Conservation (phyloP, 352 stramenopile species). For the Phytophthora melonis region DNA sequence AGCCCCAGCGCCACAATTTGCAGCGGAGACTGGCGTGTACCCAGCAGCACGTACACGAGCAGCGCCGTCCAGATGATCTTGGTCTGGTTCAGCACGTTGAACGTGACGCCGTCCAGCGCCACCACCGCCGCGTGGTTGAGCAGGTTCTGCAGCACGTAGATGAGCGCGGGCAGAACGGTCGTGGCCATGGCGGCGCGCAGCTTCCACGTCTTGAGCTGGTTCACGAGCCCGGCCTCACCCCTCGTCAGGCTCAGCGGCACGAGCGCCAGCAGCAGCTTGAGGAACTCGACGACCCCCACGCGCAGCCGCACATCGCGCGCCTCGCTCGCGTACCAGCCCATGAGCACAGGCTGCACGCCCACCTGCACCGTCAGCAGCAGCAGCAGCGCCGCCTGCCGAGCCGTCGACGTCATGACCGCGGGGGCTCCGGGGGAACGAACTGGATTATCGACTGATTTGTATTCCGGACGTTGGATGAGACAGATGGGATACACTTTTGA, state of each 20-base stretch:
- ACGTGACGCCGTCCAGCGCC: constrained; percentile 81
- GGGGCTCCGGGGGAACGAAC: neutral
- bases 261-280: constrained; percentile 78
- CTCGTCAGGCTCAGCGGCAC: constrained; percentile 64
- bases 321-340: constrained; percentile 75
- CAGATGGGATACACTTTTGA: neutral
- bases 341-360: constrained; percentile 80
- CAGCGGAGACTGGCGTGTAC: constrained; percentile 70
- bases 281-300: constrained; percentile 77
- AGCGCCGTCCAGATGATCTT: constrained; percentile 91
- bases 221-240: constrained; percentile 38
- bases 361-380: constrained; percentile 77
- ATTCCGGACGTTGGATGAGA: neutral
- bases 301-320: constrained; percentile 70
- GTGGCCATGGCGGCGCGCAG: constrained; percentile 65
- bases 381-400: constrained; percentile 69
- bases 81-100: constrained; percentile 90
- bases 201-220: constrained; percentile 76
- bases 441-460: neutral
- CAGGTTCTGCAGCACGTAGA: constrained; percentile 89
- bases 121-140: constrained; percentile 83
- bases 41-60: constrained; percentile 83
- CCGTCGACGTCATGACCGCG: constrained; percentile 22
- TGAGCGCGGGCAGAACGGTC: constrained; percentile 73
- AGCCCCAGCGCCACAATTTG: constrained; percentile 78